These are phyloP conservation scores for Bonia amplexicaulis DNA, from an alignment of 176 grass and related monocot species.

Conservation along the genomic window DNA sequence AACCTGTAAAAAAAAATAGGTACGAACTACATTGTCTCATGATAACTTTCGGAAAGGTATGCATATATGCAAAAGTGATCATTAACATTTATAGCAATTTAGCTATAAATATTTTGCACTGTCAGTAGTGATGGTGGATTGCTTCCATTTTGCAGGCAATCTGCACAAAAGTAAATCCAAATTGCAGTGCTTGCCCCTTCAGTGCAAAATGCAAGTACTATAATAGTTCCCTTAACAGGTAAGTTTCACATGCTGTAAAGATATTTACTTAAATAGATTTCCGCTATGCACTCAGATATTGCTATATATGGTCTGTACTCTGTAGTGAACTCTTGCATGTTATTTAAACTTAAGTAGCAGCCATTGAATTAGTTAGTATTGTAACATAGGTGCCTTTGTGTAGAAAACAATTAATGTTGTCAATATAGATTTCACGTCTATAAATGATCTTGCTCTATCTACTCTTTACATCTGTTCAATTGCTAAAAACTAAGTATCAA, in stretches of 20 bases:
- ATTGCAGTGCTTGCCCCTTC: conserved; percentile 50
- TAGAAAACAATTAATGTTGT: background rate
- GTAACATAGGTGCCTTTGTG: background rate
- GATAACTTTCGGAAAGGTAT: conserved; percentile 70
- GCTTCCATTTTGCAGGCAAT: conserved; percentile 32
- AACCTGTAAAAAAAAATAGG: conserved; percentile 35
- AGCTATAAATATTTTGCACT: background rate
- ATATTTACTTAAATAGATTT: conserved; percentile 19
- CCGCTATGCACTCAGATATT: background rate
- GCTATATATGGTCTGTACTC: background rate
- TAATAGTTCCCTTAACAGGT: conserved; percentile 38
- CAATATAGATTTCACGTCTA: background rate
- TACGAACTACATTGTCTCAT: conserved; percentile 52
- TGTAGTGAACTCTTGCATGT: background rate
- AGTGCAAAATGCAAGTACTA: conserved; percentile 37
- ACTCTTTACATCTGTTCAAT: background rate
- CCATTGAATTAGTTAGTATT: conserved; percentile 5
- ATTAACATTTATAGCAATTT: background rate
- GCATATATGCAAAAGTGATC: background rate
- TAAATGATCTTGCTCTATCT: background rate
- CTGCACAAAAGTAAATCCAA: conserved; percentile 47
- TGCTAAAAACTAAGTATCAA: conserved; percentile 3
- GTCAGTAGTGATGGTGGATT: conserved; percentile 4
- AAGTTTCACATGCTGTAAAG: conserved; percentile 8
- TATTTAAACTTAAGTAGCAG: background rate